Evolutionary conservation across 495 filamentous ascomycete species (phyloP).

Genomic region (Beverwykella pulmonaria): DNA sequence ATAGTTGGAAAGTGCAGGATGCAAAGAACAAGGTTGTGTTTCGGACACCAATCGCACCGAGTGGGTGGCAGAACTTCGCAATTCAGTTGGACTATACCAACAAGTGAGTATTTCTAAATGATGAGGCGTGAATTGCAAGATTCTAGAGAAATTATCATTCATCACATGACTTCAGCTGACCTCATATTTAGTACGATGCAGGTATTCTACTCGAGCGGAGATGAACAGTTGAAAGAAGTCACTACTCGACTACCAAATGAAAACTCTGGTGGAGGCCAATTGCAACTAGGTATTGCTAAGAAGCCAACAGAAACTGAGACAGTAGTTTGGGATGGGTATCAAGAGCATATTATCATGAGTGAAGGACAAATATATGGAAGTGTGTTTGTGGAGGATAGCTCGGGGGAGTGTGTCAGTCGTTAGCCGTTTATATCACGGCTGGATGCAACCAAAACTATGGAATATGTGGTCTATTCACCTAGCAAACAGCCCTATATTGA

Average conservation of each 20-base stretch:
- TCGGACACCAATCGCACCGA: background rate
- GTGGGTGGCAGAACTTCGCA: constrained; percentile 32
- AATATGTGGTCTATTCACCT: no score
- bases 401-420: constrained; percentile 17
- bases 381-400: constrained; percentile 32
- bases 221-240: constrained; percentile 11
- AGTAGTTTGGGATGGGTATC: constrained; percentile 35
- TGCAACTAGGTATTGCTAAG: constrained; percentile 35
- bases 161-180: background rate
- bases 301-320: constrained; percentile 36
- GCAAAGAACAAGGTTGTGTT: constrained; percentile 24
- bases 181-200: constrained; percentile 22
- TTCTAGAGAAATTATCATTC: background rate
- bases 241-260: constrained; percentile 18
- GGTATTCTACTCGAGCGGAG: constrained; percentile 25
- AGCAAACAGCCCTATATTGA: no score
- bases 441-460: no score
- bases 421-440: background rate
- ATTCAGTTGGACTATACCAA: constrained; percentile 27
- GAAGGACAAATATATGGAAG: constrained; percentile 32
- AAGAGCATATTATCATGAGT: constrained; percentile 18
- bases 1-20: constrained; percentile 22
- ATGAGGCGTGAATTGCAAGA: background rate
- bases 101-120: constrained; percentile 15
- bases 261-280: constrained; percentile 28